phyloP scores from a whole-genome alignment of 2,329 filamentous ascomycete species.

The Botrytis pseudocinerea region DNA sequence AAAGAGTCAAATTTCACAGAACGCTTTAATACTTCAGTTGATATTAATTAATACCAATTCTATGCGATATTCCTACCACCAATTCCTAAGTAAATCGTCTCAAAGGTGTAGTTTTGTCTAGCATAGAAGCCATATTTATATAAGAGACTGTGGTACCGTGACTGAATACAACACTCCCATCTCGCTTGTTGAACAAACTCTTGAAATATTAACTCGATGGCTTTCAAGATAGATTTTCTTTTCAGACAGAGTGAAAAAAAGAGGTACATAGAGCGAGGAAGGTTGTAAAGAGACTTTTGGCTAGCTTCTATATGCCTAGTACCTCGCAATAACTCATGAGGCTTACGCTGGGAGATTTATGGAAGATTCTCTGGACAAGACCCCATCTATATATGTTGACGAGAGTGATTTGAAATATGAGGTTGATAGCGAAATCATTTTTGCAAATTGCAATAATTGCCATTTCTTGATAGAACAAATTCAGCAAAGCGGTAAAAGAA shows the following conservation, averaged over 20 bases:
- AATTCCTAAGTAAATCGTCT: rapidly evolving
- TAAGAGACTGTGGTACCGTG: not conserved
- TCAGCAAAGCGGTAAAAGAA: not conserved
- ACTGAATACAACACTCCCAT: rapidly evolving
- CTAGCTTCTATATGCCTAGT: too few relatives aligned
- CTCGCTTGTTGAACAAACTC: not conserved
- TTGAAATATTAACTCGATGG: not conserved
- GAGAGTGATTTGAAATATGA: not conserved
- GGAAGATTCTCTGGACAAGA: not conserved
- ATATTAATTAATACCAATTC: not conserved
- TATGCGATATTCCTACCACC: rapidly evolving
- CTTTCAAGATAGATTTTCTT: rapidly evolving
- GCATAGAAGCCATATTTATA: not conserved
- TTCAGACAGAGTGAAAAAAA: not conserved
- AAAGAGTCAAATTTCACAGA: not conserved
- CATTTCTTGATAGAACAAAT: not conserved
- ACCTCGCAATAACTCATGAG: not conserved
- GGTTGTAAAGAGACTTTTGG: too few relatives aligned
- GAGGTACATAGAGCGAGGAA: too few relatives aligned
- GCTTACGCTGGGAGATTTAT: not conserved
- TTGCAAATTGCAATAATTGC: not conserved
- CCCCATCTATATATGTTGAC: rapidly evolving
- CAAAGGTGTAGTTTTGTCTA: not conserved
- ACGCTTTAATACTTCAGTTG: too few relatives aligned
- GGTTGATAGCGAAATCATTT: rapidly evolving